Evolutionary conservation across 805 yeast species (phyloP).

Genomic region (Naumovozyma baii): DNA sequence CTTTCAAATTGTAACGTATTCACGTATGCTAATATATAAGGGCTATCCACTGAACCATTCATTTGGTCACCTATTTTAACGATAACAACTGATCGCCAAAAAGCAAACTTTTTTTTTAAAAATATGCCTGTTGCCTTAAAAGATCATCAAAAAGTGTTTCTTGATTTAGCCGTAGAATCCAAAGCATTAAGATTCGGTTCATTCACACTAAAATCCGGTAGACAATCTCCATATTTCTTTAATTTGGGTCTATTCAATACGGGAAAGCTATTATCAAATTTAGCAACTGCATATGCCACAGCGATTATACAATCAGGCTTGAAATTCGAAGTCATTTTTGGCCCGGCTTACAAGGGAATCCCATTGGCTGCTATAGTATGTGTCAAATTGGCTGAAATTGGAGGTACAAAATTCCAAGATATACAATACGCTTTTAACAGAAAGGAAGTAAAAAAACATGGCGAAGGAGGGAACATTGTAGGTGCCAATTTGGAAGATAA

Average conservation of each 20-base stretch:
- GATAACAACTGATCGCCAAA: too few relatives aligned
- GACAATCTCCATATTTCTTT: slow-evolving; percentile 93
- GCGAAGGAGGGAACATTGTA: slow-evolving; percentile 94
- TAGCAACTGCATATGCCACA: slow-evolving; percentile 83
- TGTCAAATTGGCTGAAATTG: slow-evolving; percentile 84
- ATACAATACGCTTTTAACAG: slow-evolving; percentile 88
- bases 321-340: slow-evolving; percentile 84
- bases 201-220: slow-evolving; percentile 85
- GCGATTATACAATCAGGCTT: slow-evolving; percentile 75
- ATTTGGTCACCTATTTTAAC: too few relatives aligned
- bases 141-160: slow-evolving; percentile 54
- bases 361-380: slow-evolving; percentile 90
- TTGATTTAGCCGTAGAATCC: slow-evolving; percentile 73
- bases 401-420: slow-evolving; percentile 63
- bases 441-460: slow-evolving; percentile 94
- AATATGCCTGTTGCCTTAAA: slow-evolving; percentile 13
- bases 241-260: slow-evolving; percentile 81
- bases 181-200: slow-evolving; percentile 80
- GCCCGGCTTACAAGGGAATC: slow-evolving; percentile 97
- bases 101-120: too few relatives aligned
- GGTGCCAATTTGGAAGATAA: slow-evolving; percentile 70
- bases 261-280: slow-evolving; percentile 65
- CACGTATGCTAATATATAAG: too few relatives aligned
- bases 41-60: too few relatives aligned
- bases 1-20: too few relatives aligned